phyloP scores from a whole-genome alignment of 345 rosid genomes.

The Streptanthus diversifolius region DNA sequence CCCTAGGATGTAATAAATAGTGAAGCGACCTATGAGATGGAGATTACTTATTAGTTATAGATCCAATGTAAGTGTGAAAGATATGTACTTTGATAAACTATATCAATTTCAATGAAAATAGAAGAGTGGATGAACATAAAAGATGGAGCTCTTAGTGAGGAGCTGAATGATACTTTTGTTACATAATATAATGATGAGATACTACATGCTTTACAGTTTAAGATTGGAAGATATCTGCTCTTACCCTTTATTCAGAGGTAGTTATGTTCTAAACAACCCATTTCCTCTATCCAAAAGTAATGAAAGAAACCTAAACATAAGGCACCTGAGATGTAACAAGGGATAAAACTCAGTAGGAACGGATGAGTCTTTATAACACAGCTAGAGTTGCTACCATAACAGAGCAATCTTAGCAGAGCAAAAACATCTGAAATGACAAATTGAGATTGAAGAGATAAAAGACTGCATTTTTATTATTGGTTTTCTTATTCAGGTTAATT shows the following conservation, averaged over 20 bases:
- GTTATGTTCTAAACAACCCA: background rate
- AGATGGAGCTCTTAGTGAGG: background rate
- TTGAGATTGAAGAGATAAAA: background rate
- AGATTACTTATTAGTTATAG: background rate
- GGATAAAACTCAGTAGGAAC: no score
- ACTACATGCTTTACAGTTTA: background rate
- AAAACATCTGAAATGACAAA: no score
- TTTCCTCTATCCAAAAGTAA: background rate
- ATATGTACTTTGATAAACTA: background rate
- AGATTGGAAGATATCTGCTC: background rate
- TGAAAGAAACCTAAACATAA: background rate
- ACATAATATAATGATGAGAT: background rate
- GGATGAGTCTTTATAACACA: no score
- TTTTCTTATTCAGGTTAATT: no score
- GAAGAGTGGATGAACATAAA: background rate
- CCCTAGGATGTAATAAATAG: background rate
- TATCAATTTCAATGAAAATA: background rate
- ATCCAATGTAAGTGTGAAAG: conserved; percentile 5
- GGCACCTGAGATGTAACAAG: no score
- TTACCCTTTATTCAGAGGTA: background rate
- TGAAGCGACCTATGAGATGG: background rate
- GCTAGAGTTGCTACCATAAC: no score
- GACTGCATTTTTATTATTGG: background rate
- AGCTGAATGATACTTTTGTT: background rate
- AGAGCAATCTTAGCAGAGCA: no score